Base-by-base conservation (phyloP, 495 filamentous ascomycete genomes). In the Alectoria sarmentosa region DNA sequence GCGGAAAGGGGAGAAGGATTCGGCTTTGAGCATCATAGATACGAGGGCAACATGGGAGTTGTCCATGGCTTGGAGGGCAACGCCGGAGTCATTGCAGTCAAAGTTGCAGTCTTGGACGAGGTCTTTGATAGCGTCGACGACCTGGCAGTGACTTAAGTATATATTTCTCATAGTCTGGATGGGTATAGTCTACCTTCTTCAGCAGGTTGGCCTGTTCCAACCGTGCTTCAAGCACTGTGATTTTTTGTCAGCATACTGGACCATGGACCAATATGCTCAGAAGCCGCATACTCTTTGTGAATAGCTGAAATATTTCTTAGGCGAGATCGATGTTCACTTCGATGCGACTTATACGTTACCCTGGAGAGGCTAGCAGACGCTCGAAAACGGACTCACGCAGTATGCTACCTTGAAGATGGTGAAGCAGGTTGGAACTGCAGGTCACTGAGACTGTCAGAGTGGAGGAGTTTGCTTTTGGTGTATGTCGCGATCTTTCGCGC, bases 71-170 rank as follows among this genome's bases (percentile, higher is more conserved):
- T 99, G 94, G 37, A 99, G 88, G 60, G 92, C 92, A 76, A 99
- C 93, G 60, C 94, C 94, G 67, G 90, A 90, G 84, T 99, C 94
- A 88, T 98, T 99, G 88, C 95, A 99, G 81, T 99, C 94, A 79
- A 99, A 99, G 80, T 99, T 99, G 85, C 95, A 98, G 80, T 98
- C 93, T 79, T 98, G 94, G 59, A 99, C 94, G 36, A 99, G 86
- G 72, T 99, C 95, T 78, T 96, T 98, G 86, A 99, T 96, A 65
- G 94, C 91, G 76, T 98, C 95, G 76, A 98, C 92, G 68, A 96
- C 90, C 93, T 55, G 66, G 28, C 42, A 49, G 64, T 60, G 66
- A 44, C 37, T 23, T 63, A 37, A 66, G 48, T 30, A 66, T 49
- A 23, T 21, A 39, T 28, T 21, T 34, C n/a, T n/a, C n/a, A 32